Percentiles rank a stretch among this genome's conserved stretches.
Conservation (phyloP, 2,329 filamentous ascomycete species). For the Corynespora cassiicola region DNA sequence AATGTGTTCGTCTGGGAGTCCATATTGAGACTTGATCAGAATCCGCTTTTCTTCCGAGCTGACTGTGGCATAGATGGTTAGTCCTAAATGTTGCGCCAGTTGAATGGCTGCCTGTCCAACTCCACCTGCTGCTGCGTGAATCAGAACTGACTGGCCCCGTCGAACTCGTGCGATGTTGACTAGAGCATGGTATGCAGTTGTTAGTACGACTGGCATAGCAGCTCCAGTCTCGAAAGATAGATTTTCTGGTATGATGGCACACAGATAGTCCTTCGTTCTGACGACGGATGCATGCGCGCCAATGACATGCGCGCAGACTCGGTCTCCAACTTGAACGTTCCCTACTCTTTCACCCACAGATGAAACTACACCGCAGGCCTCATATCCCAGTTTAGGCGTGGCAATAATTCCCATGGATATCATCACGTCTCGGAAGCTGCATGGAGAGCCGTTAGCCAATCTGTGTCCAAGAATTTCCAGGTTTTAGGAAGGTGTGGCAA, state of each 20-base stretch:
- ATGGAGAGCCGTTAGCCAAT: too few relatives aligned
- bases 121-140: constrained; percentile 29
- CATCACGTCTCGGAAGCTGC: constrained; percentile 12
- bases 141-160: constrained; percentile 32
- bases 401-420: constrained; percentile 30
- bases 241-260: too few relatives aligned
- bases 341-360: too few relatives aligned
- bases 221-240: too few relatives aligned
- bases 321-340: too few relatives aligned
- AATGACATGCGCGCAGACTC: too few relatives aligned
- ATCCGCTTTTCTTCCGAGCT: constrained; percentile 11
- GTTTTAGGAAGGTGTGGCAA: too few relatives aligned
- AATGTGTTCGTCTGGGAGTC: constrained; percentile 29
- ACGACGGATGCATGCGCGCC: too few relatives aligned
- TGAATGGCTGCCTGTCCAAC: constrained; percentile 26
- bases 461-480: too few relatives aligned
- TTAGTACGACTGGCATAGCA: neutral
- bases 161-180: constrained; percentile 23
- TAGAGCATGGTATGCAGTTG: constrained; percentile 20
- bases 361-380: too few relatives aligned
- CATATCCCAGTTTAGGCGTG: neutral
- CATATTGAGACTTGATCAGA: constrained; percentile 6
- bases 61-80: constrained; percentile 22
- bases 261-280: too few relatives aligned
- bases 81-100: constrained; percentile 14